A percentile compares a stretch with the other conserved stretches of the same genome.
Conservation (phyloP, 1,284 basidiomycete species). For the Ustilago hordei region DNA sequence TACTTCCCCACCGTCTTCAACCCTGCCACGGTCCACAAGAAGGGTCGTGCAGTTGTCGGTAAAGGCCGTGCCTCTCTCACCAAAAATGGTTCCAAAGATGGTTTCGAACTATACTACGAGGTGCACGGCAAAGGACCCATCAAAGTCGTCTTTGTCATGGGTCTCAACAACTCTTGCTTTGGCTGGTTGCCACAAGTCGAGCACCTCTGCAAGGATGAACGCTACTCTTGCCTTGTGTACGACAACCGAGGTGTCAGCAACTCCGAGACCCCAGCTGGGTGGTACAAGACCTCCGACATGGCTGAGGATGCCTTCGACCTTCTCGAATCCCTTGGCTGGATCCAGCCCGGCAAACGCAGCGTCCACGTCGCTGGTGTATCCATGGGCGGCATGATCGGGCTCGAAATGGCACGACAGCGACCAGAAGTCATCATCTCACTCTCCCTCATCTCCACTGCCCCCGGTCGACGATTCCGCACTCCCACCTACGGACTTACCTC, state of each 20-base stretch:
- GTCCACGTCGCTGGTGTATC: constrained; percentile 83
- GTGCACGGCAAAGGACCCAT: constrained; percentile 64
- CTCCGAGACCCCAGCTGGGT: constrained; percentile 75
- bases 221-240: constrained; percentile 79
- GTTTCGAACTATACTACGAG: constrained; percentile 67
- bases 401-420: constrained; percentile 62
- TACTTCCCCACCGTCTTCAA: constrained; percentile 65
- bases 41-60: constrained; percentile 44
- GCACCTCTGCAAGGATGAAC: constrained; percentile 60
- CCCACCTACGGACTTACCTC: constrained; percentile 66
- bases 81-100: constrained; percentile 21
- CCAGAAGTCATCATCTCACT: constrained; percentile 48
- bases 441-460: constrained; percentile 62
- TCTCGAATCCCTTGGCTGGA: constrained; percentile 79
- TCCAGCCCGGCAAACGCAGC: constrained; percentile 70
- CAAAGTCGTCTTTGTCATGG: constrained; percentile 67
- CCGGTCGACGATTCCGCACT: constrained; percentile 45
- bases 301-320: constrained; percentile 80
- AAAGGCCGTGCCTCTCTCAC: constrained; percentile 20
- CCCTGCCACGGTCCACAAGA: constrained; percentile 49
- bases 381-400: constrained; percentile 86
- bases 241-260: constrained; percentile 90
- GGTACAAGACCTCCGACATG: constrained; percentile 77
- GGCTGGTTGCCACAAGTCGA: constrained; percentile 70
- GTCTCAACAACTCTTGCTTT: constrained; percentile 69